Conservation (phyloP, 768 basidiomycete species). For the Suillus placidus region DNA sequence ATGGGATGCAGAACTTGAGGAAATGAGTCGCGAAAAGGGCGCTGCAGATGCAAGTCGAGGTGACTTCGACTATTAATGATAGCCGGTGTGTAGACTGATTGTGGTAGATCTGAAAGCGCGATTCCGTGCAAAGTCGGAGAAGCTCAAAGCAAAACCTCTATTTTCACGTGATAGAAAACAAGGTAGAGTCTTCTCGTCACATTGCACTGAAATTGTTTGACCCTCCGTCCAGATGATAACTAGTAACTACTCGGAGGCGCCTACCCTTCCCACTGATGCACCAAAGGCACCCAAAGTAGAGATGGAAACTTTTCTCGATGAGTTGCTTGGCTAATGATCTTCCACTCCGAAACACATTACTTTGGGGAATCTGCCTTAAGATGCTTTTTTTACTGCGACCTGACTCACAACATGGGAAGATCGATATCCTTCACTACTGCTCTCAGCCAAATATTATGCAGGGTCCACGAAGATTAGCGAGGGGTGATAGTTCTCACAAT, state of each 20-base stretch:
- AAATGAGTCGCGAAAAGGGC: slow-evolving; percentile 68
- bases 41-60: slow-evolving; percentile 78
- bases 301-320: slow-evolving; percentile 76
- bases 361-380: too few relatives aligned
- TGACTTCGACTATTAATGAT: slow-evolving; percentile 31
- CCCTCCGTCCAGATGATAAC: slow-evolving; percentile 29
- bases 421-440: too few relatives aligned
- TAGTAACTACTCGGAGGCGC: slow-evolving; percentile 53
- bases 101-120: slow-evolving; percentile 64
- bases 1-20: slow-evolving; percentile 70
- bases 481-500: too few relatives aligned
- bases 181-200: slow-evolving; percentile 32
- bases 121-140: slow-evolving; percentile 57
- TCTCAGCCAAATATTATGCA: too few relatives aligned
- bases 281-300: slow-evolving; percentile 47
- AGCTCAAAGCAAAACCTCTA: slow-evolving; percentile 43
- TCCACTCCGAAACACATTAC: too few relatives aligned
- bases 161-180: slow-evolving; percentile 39
- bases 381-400: too few relatives aligned
- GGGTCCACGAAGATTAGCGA: too few relatives aligned
- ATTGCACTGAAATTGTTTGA: not conserved
- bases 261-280: slow-evolving; percentile 50
- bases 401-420: too few relatives aligned
- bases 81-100: not conserved
- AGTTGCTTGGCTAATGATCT: slow-evolving; percentile 59